Evolutionary conservation across 148 eudicot species (phyloP).

Genomic region (Amaranthus cruentus): DNA sequence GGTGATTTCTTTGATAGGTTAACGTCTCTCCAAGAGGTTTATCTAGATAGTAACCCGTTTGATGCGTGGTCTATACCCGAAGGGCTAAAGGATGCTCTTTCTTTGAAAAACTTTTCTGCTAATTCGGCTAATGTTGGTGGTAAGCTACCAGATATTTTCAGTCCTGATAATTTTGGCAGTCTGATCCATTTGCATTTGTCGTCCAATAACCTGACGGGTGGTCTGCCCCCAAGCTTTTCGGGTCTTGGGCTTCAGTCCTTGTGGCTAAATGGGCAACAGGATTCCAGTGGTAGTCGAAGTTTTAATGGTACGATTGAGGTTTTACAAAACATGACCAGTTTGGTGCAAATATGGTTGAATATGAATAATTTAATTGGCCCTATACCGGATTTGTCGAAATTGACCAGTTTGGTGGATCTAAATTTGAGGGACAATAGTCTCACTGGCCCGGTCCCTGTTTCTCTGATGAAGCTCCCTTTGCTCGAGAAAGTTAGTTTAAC

Average conservation of each 20-base stretch:
- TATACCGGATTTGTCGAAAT: slow-evolving; percentile 60
- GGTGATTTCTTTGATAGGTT: slow-evolving; percentile 53
- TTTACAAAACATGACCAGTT: slow-evolving; percentile 61
- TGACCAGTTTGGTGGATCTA: slow-evolving; percentile 38
- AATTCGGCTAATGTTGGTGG: slow-evolving; percentile 49
- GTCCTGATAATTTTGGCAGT: slow-evolving; percentile 34
- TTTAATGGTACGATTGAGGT: slow-evolving; percentile 59
- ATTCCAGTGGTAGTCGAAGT: slow-evolving; percentile 24
- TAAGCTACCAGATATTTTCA: slow-evolving; percentile 48
- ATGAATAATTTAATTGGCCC: slow-evolving; percentile 65
- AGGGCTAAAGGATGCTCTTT: slow-evolving; percentile 31
- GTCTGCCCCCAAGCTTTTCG: slow-evolving; percentile 47
- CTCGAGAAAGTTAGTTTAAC: slow-evolving; percentile 53
- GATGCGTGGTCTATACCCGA: slow-evolving; percentile 53
- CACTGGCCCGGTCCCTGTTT: slow-evolving; percentile 65
- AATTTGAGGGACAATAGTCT: slow-evolving; percentile 66
- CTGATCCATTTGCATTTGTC: slow-evolving; percentile 48
- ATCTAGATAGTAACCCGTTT: slow-evolving; percentile 54
- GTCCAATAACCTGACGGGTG: slow-evolving; percentile 49
- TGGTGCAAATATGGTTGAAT: slow-evolving; percentile 64
- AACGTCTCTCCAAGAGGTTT: slow-evolving; percentile 40
- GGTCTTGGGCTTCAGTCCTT: slow-evolving; percentile 49
- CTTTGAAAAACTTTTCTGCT: slow-evolving; percentile 55
- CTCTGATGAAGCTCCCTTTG: slow-evolving; percentile 32
- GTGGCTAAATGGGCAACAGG: slow-evolving; percentile 71